A percentile compares a stretch with the other conserved stretches of the same genome.
phyloP scores from a whole-genome alignment of 2,329 filamentous ascomycete genomes.

The Arachnopeziza araneosa region DNA sequence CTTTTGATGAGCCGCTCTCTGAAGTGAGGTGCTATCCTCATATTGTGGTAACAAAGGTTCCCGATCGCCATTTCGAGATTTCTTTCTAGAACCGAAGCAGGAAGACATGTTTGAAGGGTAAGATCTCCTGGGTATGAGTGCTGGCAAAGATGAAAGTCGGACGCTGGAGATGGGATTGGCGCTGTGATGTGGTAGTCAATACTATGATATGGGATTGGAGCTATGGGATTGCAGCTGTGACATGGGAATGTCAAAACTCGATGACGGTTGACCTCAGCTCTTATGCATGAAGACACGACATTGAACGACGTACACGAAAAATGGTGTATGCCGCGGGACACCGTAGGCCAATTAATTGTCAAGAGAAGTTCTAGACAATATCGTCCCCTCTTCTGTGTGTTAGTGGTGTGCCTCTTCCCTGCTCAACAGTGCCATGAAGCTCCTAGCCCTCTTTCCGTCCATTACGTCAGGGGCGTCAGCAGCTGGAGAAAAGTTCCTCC shows the following conservation, averaged over 20 bases:
- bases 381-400: neutral
- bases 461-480: neutral
- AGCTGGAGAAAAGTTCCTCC: neutral
- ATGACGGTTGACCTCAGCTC: neutral
- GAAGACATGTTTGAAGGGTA: constrained; percentile 25
- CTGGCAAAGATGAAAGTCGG: neutral
- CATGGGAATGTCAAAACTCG: neutral
- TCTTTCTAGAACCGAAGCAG: constrained; percentile 30
- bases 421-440: neutral
- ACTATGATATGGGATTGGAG: constrained; percentile 4
- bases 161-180: neutral
- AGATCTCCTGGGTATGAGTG: neutral
- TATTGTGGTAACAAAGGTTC: constrained; percentile 78
- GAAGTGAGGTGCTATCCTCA: constrained; percentile 71
- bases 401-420: neutral
- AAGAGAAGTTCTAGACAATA: neutral
- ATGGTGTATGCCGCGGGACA: neutral
- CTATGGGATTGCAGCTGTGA: neutral
- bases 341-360: neutral
- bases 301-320: neutral
- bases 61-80: constrained; percentile 23
- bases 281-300: neutral
- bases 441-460: neutral
- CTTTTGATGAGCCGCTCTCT: constrained; percentile 78
- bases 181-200: neutral